Base-by-base conservation (phyloP, 352 stramenopile species). In the Pythium sp. region DNA sequence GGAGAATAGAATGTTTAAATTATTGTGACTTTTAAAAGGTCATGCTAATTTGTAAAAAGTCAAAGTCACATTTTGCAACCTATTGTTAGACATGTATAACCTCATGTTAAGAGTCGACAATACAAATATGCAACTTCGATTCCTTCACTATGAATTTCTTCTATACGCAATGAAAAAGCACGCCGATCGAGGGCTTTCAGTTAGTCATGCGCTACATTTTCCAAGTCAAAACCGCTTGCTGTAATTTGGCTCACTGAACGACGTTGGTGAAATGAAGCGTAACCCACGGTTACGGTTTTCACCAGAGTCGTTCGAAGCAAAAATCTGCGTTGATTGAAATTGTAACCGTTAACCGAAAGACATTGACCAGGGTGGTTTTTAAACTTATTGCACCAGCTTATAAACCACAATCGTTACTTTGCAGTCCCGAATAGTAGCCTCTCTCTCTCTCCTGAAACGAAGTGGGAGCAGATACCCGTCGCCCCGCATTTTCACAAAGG, bases 401-500 rank as follows among this genome's bases (percentile, higher is more conserved):
- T 5, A 32, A 32, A 5, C 4, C 28, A 32, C 28, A 20, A 43
- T 43, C 36, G 36, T 20, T 20, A 14, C 12, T 20, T 46, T 46
- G 38, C 1, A 46, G 2, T 46, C 38, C 11, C 38, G 38, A 46
- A 46, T 46, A 46, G 14, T 46, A 46, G 38, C 38, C 38, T 20
- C 12, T 4, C 38, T 46, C 38, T 41, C 36, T 11, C 36, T 41
- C 34, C 11, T 43, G 36, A 4, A 15, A 12, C 5, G 36, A 14
- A 43, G 36, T 46, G 38, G 38, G 38, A 46, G 38, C 38, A 15
- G 38, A 46, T 32, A 32, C 28, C 28, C 28, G 2, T 32, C 28
- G 28, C 28, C 34, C 55, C 14, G 55, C 56, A 56, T 56, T 56
- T 55, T 26, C 49, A 28, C 49, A 30, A 28, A 56, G 49, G 49